These are phyloP conservation scores for Gaertneriomyces semiglobifer DNA, from an alignment of 192 early-diverging fungal species.

Conservation along the genomic window DNA sequence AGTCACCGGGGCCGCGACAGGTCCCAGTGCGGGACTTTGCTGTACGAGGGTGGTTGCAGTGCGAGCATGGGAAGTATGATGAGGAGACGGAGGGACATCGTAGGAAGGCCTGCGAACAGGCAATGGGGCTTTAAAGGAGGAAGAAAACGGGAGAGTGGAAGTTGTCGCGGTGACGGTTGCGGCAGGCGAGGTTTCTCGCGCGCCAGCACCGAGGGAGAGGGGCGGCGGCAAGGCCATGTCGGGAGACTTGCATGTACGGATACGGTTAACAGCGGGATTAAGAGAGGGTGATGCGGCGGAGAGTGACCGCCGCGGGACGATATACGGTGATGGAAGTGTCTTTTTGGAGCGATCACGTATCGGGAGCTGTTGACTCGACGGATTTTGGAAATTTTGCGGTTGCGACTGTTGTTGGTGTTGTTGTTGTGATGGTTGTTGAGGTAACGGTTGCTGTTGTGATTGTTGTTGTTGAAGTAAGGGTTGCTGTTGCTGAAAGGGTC, in stretches of 20 bases:
- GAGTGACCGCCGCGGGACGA: constrained; percentile 23
- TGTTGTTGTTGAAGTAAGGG: no score
- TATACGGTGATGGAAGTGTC: constrained; percentile 31
- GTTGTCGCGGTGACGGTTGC: background rate
- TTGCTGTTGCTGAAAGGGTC: no score
- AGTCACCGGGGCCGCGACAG: constrained; percentile 48
- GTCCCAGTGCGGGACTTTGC: background rate
- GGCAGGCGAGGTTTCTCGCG: background rate
- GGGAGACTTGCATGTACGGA: constrained; percentile 18
- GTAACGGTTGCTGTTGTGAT: no score
- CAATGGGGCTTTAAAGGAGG: no score
- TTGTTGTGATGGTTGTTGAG: background rate
- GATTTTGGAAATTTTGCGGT: constrained; percentile 17
- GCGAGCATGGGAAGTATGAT: background rate
- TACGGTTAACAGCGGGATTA: background rate
- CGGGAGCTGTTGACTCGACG: constrained; percentile 11
- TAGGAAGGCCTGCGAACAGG: no score
- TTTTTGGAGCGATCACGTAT: constrained; percentile 24
- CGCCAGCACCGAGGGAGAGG: background rate
- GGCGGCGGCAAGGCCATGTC: background rate
- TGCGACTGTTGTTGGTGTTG: constrained; percentile 27
- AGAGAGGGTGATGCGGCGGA: constrained; percentile 16
- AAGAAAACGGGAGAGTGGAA: background rate
- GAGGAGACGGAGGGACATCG: background rate
- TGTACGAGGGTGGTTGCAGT: constrained; percentile 19